Percentiles rank a stretch among this genome's conserved stretches.
Evolutionary conservation across 2,329 filamentous ascomycete genomes (phyloP).

Genomic region (Penicillium sp.): DNA sequence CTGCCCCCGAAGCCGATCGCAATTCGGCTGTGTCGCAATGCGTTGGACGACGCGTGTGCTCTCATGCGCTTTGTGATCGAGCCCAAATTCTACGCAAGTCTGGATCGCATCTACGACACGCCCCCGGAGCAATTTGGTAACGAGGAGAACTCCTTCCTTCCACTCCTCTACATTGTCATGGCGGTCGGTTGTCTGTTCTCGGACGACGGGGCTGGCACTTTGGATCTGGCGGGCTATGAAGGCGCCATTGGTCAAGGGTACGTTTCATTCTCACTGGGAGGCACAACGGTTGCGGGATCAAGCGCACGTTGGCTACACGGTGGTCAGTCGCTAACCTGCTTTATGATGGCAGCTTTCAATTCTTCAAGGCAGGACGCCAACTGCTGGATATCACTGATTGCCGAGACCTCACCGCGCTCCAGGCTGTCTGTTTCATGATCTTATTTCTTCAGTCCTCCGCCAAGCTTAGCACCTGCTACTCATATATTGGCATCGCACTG

Average conservation of each 20-base stretch:
- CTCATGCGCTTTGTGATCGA: slow-evolving; percentile 70
- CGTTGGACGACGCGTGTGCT: slow-evolving; percentile 57
- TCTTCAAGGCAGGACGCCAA: slow-evolving; percentile 62
- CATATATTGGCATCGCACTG: slow-evolving; percentile 71
- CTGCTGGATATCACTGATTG: slow-evolving; percentile 59
- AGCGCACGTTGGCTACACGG: no score
- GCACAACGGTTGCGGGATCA: neutral
- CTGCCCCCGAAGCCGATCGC: slow-evolving; percentile 61
- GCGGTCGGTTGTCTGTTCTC: slow-evolving; percentile 69
- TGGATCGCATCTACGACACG: slow-evolving; percentile 71
- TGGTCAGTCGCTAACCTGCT: neutral
- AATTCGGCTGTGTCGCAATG: slow-evolving; percentile 51
- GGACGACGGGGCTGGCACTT: slow-evolving; percentile 48
- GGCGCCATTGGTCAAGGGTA: slow-evolving; percentile 53
- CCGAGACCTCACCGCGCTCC: slow-evolving; percentile 66
- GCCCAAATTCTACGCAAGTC: slow-evolving; percentile 69
- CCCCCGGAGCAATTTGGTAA: slow-evolving; percentile 57
- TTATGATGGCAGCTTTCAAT: slow-evolving; percentile 57
- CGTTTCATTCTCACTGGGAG: slow-evolving; percentile 13
- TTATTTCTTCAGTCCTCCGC: slow-evolving; percentile 74
- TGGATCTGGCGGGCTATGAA: slow-evolving; percentile 44
- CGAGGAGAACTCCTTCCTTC: slow-evolving; percentile 63
- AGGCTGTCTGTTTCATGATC: slow-evolving; percentile 73
- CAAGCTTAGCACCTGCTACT: slow-evolving; percentile 72
- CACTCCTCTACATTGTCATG: slow-evolving; percentile 63